Base-by-base conservation (phyloP, 1,284 basidiomycete genomes). In the Xerocomus nothofagi region DNA sequence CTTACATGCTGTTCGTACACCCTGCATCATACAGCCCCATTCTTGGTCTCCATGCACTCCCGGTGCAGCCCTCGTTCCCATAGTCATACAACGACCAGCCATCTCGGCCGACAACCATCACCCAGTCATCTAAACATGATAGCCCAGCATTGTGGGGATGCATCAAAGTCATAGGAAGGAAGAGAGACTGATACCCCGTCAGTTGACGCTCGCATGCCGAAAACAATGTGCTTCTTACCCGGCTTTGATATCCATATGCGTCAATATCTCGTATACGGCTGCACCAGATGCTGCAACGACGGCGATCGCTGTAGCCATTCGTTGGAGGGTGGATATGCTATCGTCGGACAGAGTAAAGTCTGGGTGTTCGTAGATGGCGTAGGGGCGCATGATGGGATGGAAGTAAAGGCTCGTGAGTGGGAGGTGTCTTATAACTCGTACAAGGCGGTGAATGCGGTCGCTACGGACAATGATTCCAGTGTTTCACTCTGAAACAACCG, bases 321-420 rank as follows among this genome's bases (percentile, higher is more conserved):
- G 57, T 12, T 50, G 68, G 2, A 69, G 50, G 2, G 53, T 60
- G 20, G 54, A 36, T 44, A 59, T 36, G 29, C 63, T 64, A 14
- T 61, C 64, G 26, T 47, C 15, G 11, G 65, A 68, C 20, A 67
- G 60, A 1, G 73, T 68, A 55, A 79, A 73, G n/a, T 71, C 69
- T 10, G 79, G 78, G 60, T 78, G 77, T 51, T 79, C 78, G 60
- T 80, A 80, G 48, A 80, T 66, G 49, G 70, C 67, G 55, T 70
- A 68, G 58, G 47, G 68, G 58, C 57, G 77, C 79, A 62, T 76
- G 74, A 68, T 73, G 73, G 12, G 18, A 23, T 21, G n/a, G 49
- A 8, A 26, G 26, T 27, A 41, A 11, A 20, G 23, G n/a, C 17
- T 9, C 21, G 6, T 3, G 27, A 11, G 31, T 17, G 9, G 14